A percentile compares a stretch with the other conserved stretches of the same genome.
Evolutionary conservation across 345 rosid genomes (phyloP).

Genomic region (Turnera subulata): DNA sequence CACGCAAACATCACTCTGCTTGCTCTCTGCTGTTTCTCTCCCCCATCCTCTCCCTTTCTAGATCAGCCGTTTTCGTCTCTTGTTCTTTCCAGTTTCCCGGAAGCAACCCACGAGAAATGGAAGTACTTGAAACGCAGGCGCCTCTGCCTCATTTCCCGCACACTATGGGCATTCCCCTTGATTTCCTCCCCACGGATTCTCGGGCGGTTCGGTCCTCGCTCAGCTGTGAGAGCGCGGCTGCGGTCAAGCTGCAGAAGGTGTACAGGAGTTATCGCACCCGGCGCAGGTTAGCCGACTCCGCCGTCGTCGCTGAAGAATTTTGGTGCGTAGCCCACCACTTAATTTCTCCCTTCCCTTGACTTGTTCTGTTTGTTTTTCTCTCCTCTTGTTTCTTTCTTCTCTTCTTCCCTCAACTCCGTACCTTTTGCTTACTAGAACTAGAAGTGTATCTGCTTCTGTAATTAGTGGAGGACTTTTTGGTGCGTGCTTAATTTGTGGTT

Average conservation of each 20-base stretch:
- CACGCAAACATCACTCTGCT: too few species aligned
- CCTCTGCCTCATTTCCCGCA: conserved; percentile 31
- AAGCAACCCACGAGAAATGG: too few species aligned
- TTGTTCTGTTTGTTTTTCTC: not conserved
- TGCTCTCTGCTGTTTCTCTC: too few species aligned
- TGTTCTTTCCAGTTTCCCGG: too few species aligned
- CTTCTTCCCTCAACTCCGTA: not conserved
- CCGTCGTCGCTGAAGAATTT: conserved; percentile 80
- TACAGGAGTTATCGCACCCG: conserved; percentile 90
- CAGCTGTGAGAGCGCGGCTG: conserved; percentile 34
- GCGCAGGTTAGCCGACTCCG: conserved; percentile 84
- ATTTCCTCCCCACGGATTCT: conserved; percentile 5
- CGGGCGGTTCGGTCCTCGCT: not conserved
- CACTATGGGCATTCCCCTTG: conserved; percentile 21
- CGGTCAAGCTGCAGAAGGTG: conserved; percentile 77
- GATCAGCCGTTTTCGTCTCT: too few species aligned
- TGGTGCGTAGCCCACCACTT: conserved; percentile 39
- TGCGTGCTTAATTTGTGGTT: too few species aligned
- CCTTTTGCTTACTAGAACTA: not conserved
- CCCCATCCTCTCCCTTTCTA: too few species aligned
- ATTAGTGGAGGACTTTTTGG: too few species aligned
- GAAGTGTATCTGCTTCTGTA: conserved; percentile 5
- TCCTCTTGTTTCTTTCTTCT: too few species aligned
- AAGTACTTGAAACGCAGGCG: conserved; percentile 41
- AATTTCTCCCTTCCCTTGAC: not conserved